Evolutionary conservation across 2,329 filamentous ascomycete species (phyloP).

Genomic region (Colletotrichum camelliae): DNA sequence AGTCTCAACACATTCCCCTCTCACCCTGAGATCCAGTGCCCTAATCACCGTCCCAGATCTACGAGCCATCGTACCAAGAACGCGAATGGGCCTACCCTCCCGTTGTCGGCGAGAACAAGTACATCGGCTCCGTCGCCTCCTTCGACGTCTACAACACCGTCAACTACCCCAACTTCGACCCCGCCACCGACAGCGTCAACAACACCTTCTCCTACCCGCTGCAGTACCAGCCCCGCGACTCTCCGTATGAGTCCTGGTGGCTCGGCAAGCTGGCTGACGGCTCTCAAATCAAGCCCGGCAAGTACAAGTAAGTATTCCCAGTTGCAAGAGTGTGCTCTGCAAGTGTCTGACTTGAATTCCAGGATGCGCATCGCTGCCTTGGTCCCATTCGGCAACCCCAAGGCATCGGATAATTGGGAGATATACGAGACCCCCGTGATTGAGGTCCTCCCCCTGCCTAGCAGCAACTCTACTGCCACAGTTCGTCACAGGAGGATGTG

Average conservation of each 20-base stretch:
- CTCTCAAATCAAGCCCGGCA: conserved; percentile 43
- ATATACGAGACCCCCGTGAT: conserved; percentile 39
- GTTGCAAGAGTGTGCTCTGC: not conserved
- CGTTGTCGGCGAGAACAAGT: conserved; percentile 39
- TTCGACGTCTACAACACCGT: conserved; percentile 13
- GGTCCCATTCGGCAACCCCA: conserved; percentile 44
- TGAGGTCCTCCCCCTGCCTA: conserved; percentile 27
- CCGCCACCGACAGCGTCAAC: conserved; percentile 36
- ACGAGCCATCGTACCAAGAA: conserved; percentile 41
- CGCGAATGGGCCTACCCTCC: conserved; percentile 48
- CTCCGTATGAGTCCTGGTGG: conserved; percentile 42
- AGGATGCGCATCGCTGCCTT: conserved; percentile 45
- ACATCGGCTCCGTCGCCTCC: conserved; percentile 46
- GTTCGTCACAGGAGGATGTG: not conserved
- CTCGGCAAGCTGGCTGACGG: conserved; percentile 48
- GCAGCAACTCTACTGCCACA: not conserved
- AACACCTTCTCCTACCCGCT: conserved; percentile 45
- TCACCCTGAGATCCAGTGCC: not conserved
- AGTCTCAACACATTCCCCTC: not conserved
- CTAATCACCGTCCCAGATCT: conserved; percentile 31
- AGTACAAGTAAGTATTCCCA: conserved; percentile 37
- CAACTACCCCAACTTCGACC: conserved; percentile 32
- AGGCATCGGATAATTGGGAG: conserved; percentile 46
- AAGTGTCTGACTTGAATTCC: not conserved
- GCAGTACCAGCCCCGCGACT: conserved; percentile 36